Percentiles rank a stretch among this genome's conserved stretches.
Conservation (phyloP, 306 rosid species). For the Leucaena leucocephala region DNA sequence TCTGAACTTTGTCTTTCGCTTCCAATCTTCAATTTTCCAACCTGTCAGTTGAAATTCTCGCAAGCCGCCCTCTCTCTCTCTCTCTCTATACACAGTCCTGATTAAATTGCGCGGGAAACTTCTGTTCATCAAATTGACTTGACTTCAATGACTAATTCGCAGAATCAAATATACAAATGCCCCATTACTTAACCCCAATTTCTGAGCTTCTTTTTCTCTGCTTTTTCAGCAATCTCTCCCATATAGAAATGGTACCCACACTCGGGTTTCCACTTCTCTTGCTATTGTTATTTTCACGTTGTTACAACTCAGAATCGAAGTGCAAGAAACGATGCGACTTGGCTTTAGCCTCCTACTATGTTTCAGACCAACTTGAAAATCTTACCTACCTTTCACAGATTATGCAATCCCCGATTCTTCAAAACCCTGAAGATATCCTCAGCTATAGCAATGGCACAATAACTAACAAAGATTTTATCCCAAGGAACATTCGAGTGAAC, state of each 20-base stretch:
- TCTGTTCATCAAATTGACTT: no score
- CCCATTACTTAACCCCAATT: no score
- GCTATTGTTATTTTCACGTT: constrained; percentile 9
- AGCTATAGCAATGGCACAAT: constrained; percentile 41
- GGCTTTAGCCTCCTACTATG: constrained; percentile 68
- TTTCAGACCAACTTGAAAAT: background rate
- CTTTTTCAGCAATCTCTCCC: background rate
- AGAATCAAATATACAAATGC: no score
- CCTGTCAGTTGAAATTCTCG: no score
- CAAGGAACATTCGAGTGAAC: constrained; percentile 27
- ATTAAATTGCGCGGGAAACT: no score
- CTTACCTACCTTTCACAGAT: constrained; percentile 30
- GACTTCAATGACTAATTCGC: no score
- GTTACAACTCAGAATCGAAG: constrained; percentile 43
- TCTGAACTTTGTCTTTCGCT: no score
- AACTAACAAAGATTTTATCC: constrained; percentile 35
- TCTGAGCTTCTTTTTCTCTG: background rate
- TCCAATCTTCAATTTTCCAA: no score
- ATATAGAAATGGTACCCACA: constrained; percentile 14
- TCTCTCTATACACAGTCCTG: no score
- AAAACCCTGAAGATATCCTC: constrained; percentile 31
- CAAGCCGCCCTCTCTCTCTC: no score
- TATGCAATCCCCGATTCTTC: constrained; percentile 34
- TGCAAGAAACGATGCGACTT: constrained; percentile 49
- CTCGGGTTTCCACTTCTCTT: constrained; percentile 14